phyloP scores from a whole-genome alignment of 768 basidiomycete genomes.

The Pulveroboletus frians region DNA sequence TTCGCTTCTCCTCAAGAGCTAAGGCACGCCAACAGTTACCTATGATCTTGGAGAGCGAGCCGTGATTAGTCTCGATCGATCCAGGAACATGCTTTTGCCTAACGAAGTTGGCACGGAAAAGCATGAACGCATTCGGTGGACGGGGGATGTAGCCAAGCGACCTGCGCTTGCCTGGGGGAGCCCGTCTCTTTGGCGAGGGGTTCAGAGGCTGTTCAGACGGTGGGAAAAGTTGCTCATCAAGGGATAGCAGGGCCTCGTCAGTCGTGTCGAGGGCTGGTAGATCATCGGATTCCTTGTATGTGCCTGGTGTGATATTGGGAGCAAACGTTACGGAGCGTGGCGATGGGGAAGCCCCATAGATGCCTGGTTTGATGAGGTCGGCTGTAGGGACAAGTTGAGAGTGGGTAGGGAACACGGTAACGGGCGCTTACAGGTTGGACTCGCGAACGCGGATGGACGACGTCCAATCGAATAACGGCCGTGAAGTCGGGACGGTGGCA shows the following conservation, averaged over 20 bases:
- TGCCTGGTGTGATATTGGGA: slow-evolving; percentile 54
- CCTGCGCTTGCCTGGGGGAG: slow-evolving; percentile 57
- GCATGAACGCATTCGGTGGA: slow-evolving; percentile 33
- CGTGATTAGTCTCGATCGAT: slow-evolving; percentile 46
- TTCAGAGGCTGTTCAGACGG: slow-evolving; percentile 42
- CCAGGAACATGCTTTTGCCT: slow-evolving; percentile 46
- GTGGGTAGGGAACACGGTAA: neutral
- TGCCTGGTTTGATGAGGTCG: slow-evolving; percentile 46
- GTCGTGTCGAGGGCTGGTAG: slow-evolving; percentile 14
- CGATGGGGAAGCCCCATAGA: slow-evolving; percentile 42
- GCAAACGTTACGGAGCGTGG: slow-evolving; percentile 57
- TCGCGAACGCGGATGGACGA: slow-evolving; percentile 37
- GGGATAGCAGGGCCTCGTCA: slow-evolving; percentile 29
- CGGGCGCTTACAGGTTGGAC: slow-evolving; percentile 17
- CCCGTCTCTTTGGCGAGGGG: slow-evolving; percentile 40
- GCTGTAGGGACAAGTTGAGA: slow-evolving; percentile 14
- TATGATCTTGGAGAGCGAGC: slow-evolving; percentile 46
- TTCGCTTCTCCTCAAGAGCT: slow-evolving; percentile 62
- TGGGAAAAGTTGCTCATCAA: slow-evolving; percentile 46
- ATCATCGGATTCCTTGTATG: slow-evolving; percentile 38
- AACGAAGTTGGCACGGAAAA: slow-evolving; percentile 35
- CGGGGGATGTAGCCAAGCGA: slow-evolving; percentile 42
- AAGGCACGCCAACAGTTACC: slow-evolving; percentile 62
- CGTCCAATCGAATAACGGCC: slow-evolving; percentile 32
- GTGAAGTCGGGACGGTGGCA: slow-evolving; percentile 18